Conservation (phyloP, 2,329 filamentous ascomycete genomes). For the Laburnicola sp. region DNA sequence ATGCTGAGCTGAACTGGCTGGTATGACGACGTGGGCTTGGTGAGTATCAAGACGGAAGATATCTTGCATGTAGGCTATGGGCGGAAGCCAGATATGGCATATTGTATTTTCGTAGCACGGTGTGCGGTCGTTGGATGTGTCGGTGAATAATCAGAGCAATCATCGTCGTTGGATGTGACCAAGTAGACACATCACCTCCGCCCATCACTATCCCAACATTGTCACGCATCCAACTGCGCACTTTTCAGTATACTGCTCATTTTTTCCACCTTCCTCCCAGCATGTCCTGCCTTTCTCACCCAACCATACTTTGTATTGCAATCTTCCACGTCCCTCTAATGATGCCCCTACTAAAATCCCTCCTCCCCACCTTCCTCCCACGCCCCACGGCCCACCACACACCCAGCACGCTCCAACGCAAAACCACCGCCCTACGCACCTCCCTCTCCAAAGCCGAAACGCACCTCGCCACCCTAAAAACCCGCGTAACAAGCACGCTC, state of each 20-base stretch:
- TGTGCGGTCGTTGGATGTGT: too few species aligned
- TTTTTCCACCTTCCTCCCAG: too few species aligned
- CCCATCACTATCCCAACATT: too few species aligned
- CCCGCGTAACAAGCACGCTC: not conserved
- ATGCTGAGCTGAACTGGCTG: slow-evolving; percentile 2
- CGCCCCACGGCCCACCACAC: not conserved
- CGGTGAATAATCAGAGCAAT: too few species aligned
- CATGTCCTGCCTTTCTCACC: too few species aligned
- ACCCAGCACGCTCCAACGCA: not conserved
- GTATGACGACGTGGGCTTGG: slow-evolving; percentile 5
- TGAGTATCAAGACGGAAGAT: not conserved
- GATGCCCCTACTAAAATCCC: too few species aligned
- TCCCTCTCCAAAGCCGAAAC: not conserved
- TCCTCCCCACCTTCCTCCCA: not conserved
- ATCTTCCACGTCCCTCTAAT: too few species aligned
- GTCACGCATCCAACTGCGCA: too few species aligned
- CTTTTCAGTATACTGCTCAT: too few species aligned
- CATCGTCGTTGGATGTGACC: too few species aligned
- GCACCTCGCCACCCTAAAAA: not conserved
- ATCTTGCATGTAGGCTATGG: not conserved
- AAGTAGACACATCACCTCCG: too few species aligned
- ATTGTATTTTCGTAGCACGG: not conserved
- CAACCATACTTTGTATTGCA: too few species aligned
- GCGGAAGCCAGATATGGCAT: not conserved
- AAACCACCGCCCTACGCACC: not conserved